Evolutionary conservation across 2,329 filamentous ascomycete species (phyloP), one percentile per base, ranked within the genome.

Genomic region (Cytospora mali): DNA sequence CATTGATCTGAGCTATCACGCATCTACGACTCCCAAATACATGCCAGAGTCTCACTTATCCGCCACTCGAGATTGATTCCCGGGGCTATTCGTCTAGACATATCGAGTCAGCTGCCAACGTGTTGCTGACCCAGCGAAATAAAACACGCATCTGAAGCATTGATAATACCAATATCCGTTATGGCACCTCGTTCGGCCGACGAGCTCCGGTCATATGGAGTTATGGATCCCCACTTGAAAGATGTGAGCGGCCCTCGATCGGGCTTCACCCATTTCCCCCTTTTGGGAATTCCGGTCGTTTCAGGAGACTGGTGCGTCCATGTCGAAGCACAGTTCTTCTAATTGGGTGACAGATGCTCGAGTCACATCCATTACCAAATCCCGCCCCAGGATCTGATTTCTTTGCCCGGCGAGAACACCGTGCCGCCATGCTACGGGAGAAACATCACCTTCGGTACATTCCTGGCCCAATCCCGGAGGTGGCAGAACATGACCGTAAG

Each of bases 401-500:
- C 55, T 33, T 58, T 5, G 67, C 67, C 42, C 16, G 14, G 1
- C 69, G 70, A 6, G 66, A 61, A 14, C 69, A 71, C 53, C 66
- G 71, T 13, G 69, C 68, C n/a, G 39, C 67, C 21, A 69, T 66
- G 18, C 64, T 71, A 29, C 67, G 68, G 21, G 69, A 72, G 66
- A 69, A 69, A 55, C 69, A 69, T 42, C 69, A 70, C 39, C 68
- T 71, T 58, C 69, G 71, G 14, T 69, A 69, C n/a, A 28, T 71
- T 0, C 68, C 71, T 1, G 67, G 68, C 1, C 67, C 69, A 3
- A 69, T 72, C 54, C 68, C 68, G 25, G 66, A 69, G 50, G 70
- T 72, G 9, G 51, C 55, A n/a, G 69, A 72, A 58, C 68, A 70
- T 39, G 71, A 75, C 50, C 70, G 69, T 56, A 68, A 70, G 58